Base-by-base conservation (phyloP, 2,329 filamentous ascomycete species). In the Neofusicoccum sp. region DNA sequence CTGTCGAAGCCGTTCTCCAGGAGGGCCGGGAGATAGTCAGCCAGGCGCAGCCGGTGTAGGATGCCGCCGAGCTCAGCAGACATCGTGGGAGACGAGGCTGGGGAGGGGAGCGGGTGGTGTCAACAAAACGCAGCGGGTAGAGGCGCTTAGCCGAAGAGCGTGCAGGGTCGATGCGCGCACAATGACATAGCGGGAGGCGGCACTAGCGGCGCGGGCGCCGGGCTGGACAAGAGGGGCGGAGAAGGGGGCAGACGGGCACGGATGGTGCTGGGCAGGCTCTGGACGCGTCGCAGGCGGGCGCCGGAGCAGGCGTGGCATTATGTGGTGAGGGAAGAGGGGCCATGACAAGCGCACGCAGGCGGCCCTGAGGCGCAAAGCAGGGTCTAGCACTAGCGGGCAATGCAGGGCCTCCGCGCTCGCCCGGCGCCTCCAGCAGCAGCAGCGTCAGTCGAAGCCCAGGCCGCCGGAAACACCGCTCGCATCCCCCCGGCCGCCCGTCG, bases 1-100 rank as follows among this genome's bases (percentile, higher is more conserved):
- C 14, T 53, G n/a, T 69, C 65, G 53, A 76, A 76, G 12, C 75
- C 74, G 62, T 76, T 75, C 2, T 71, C 67, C 11, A 62, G 38
- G 1, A 76, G 67, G 5, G 64, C 59, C 2, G 66, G 62, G n/a
- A 66, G 53, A 58, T 75, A 75, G 5, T 66, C 59, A 3, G 61
- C 61, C 54, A 75, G 63, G 8, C 71, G 68, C 38, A 75, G 65
- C 11, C 72, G 71, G 12, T 65, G 65, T 8, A 75, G 66, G n/a
- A 73, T 66, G 4, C 69, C 65, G 14, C 58, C 54, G 59, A 75
- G 65, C 26, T 66, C 65, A 34, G 33, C 43, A 41, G 59, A 41
- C 59, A 61, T 61, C 24, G 43, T 43, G 34, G n/a, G 12, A 40
- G 20, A 11, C 16, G 12, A 31, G 57, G 34, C 24, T 31, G 38